Base-by-base conservation (phyloP, 2,329 filamentous ascomycete genomes). In the Colletotrichum abscissum region DNA sequence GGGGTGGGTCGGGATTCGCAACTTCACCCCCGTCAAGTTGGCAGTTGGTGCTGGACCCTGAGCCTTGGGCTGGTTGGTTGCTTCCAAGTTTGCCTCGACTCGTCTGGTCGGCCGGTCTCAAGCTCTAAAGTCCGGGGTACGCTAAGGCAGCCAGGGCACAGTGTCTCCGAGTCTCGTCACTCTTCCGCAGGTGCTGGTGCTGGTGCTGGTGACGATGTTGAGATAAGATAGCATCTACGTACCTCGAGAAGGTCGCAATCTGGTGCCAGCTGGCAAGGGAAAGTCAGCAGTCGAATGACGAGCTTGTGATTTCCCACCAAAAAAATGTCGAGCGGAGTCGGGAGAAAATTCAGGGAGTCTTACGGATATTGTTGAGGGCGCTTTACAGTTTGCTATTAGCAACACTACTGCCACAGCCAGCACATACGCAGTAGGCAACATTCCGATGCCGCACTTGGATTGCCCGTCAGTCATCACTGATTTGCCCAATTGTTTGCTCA, bases 81-180 rank as follows among this genome's bases (percentile, higher is more conserved):
- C 63, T 56, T 59, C 24, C 38, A 42, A 42, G 14, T 42, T 42
- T 42, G 14, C 38, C 14, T 42, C 16, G 38, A 16, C 38, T 42
- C 38, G 16, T n/a, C 30, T 60, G 58, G 66, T 49, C 66, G 65
- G 26, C 14, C 66, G 70, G 70, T 33, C 66, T 59, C 56, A 57
- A 62, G 26, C 26, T 71, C 62, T 54, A 73, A 70, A 73, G 71
- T 73, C 71, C 67, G 71, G 71, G 71, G 70, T 69, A 64, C 52
- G 30, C 64, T 63, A 55, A 28, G 30, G 35, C 56, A 30, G 12
- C 57, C 52, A 58, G 57, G 56, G 69, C 38, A 42, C 38, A 42
- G 38, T 42, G 38, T 42, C 38, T 42, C 38, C 38, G 38, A 42
- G 38, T 42, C 38, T 42, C 38, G 38, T 42, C 16, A 19, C 38